phyloP scores from a whole-genome alignment of 208 protist species.

The Lotmaria passim region DNA sequence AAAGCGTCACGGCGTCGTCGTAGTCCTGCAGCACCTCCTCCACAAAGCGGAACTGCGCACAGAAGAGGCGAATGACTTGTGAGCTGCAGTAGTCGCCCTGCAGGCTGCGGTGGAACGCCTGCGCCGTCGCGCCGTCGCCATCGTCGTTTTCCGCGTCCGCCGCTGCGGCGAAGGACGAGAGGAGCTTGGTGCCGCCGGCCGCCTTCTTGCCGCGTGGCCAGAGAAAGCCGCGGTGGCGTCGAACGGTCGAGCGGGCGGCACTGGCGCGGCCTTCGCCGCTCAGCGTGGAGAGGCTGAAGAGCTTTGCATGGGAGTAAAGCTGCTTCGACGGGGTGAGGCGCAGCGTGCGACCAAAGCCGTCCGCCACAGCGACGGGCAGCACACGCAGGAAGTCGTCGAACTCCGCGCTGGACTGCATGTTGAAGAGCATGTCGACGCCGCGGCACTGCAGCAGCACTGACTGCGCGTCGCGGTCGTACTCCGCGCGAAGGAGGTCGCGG shows the following conservation, averaged over 20 bases:
- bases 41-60: conserved; percentile 60
- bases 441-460: conserved; percentile 53
- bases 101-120: conserved; percentile 6
- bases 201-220: conserved; percentile 8
- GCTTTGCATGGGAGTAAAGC: conserved; percentile 55
- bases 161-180: conserved; percentile 6
- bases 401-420: conserved; percentile 50
- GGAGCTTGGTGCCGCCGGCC: conserved; percentile 4
- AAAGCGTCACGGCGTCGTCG: conserved; percentile 46
- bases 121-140: neutral
- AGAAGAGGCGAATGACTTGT: conserved; percentile 28
- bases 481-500: conserved; percentile 36
- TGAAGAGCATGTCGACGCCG: conserved; percentile 57
- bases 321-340: conserved; percentile 42
- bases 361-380: conserved; percentile 13
- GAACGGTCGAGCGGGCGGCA: conserved; percentile 2
- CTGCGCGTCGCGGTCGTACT: conserved; percentile 59
- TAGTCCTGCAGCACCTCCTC: conserved; percentile 70
- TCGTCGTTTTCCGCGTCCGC: conserved; percentile 9
- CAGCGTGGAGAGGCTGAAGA: conserved; percentile 26
- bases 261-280: neutral
- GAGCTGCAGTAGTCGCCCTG: conserved; percentile 17
- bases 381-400: conserved; percentile 48
- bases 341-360: conserved; percentile 37
- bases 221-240: conserved; percentile 14